Conservation (phyloP, 768 basidiomycete species). For the Leccinum subgranulosum region DNA sequence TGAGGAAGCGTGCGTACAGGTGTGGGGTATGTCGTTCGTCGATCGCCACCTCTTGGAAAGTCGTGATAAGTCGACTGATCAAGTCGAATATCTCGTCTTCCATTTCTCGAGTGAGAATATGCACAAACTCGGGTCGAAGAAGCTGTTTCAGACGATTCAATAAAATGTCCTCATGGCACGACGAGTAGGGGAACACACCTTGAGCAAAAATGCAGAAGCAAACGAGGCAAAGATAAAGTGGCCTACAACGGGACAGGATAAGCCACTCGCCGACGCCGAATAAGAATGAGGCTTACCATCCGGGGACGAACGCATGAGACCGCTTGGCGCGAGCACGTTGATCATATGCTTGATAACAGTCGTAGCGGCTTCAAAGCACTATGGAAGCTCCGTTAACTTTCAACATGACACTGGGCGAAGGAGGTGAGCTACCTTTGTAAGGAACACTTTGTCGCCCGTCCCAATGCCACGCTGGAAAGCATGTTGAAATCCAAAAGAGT, state of each 20-base stretch:
- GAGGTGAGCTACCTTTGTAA: conserved; percentile 49
- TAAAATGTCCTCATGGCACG: neutral
- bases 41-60: conserved; percentile 69
- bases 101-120: conserved; percentile 52
- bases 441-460: conserved; percentile 59
- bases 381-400: neutral
- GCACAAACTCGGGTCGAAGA: conserved; percentile 70
- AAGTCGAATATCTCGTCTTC: conserved; percentile 70
- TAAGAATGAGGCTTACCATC: conserved; percentile 50
- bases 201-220: conserved; percentile 79
- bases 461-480: conserved; percentile 71
- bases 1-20: conserved; percentile 77
- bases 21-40: conserved; percentile 81
- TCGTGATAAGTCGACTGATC: conserved; percentile 70
- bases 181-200: conserved; percentile 40
- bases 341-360: conserved; percentile 63
- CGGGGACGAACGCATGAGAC: conserved; percentile 75
- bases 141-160: conserved; percentile 39
- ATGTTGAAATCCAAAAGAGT: conserved; percentile 83
- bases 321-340: conserved; percentile 61
- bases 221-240: conserved; percentile 80
- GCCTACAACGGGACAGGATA: conserved; percentile 35
- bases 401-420: neutral
- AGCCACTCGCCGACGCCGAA: neutral
- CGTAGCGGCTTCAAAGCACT: conserved; percentile 71